Base-by-base conservation (phyloP, 2,329 filamentous ascomycete genomes). In the Albifimbria verrucaria region DNA sequence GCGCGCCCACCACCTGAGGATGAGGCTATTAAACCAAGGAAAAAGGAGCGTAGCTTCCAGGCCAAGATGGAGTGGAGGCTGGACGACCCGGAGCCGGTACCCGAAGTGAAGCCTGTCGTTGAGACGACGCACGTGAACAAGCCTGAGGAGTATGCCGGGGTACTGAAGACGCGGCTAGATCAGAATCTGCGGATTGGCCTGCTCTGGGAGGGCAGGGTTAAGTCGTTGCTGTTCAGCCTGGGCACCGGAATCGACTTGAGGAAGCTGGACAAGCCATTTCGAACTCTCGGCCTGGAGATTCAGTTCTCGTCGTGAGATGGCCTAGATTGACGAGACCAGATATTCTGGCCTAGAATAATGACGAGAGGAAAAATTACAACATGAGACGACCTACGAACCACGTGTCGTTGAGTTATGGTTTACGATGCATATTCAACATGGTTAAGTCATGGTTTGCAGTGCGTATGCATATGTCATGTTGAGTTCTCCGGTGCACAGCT, bases 181-280 rank as follows among this genome's bases (percentile, higher is more conserved):
- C 92, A 97, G 74, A 89, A 92, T 60, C 86, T 91, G 74, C 87
- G 87, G 58, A 84, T 97, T 51, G 90, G 92, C 1, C 69, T 97
- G 49, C 73, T 97, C 21, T 99, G 94, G 93, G 93, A 97, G 69
- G 92, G 93, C 2, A 82, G 92, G 51, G 83, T 95, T 55, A 96
- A 97, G 75, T 93, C 96, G 60, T 75, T 99, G 54, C 79, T 99
- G 53, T 95, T 97, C 68, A 96, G 91, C 62, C 79, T 96, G 42
- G 94, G 94, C 10, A 90, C 91, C 53, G 90, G 86, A 49, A 84
- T 99, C 52, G 92, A 96, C 66, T 78, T 94, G 64, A 85, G 84
- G 64, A 85, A 83, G 63, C 77, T 85, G 58, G 89, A 92, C 67
- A 87, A 89, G 64, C 87, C 90, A 39, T 88, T 94, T 65, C 82